Conservation (phyloP, 208 protist genomes). For the Leishmania turanica region DNA sequence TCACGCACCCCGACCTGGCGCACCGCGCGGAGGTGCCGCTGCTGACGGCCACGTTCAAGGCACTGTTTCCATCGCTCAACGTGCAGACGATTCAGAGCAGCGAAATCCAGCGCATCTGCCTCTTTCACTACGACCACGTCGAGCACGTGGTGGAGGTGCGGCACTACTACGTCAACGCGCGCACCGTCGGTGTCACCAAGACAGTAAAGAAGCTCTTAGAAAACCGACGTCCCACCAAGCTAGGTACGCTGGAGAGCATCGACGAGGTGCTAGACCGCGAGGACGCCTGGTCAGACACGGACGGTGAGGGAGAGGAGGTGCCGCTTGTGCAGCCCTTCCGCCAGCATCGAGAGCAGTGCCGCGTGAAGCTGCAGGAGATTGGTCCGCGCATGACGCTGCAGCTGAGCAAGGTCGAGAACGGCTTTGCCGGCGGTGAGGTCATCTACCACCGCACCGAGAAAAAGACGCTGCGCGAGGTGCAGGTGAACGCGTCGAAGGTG, state of each 20-base stretch:
- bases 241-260: conserved; percentile 78
- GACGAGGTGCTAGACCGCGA: conserved; percentile 85
- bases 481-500: conserved; percentile 73
- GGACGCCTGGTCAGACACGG: conserved; percentile 89
- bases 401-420: conserved; percentile 91
- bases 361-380: conserved; percentile 92
- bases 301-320: conserved; percentile 92
- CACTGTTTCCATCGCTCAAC: conserved; percentile 83
- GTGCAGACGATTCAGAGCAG: conserved; percentile 80
- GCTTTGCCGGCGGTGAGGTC: conserved; percentile 86
- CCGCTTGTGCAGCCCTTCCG: conserved; percentile 85
- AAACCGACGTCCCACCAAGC: conserved; percentile 77
- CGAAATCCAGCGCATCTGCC: conserved; percentile 84
- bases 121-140: conserved; percentile 91
- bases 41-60: conserved; percentile 85
- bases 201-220: conserved; percentile 91
- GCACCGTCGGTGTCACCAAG: conserved; percentile 73
- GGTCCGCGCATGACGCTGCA: conserved; percentile 91
- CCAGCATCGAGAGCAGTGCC: conserved; percentile 87
- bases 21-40: conserved; percentile 74
- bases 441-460: conserved; percentile 76
- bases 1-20: conserved; percentile 72
- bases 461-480: conserved; percentile 71
- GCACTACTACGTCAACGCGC: conserved; percentile 89
- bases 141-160: conserved; percentile 88